A percentile compares a stretch with the other conserved stretches of the same genome.
Conservation (phyloP, 2,329 filamentous ascomycete species). For the Trichoderma arundinaceum region DNA sequence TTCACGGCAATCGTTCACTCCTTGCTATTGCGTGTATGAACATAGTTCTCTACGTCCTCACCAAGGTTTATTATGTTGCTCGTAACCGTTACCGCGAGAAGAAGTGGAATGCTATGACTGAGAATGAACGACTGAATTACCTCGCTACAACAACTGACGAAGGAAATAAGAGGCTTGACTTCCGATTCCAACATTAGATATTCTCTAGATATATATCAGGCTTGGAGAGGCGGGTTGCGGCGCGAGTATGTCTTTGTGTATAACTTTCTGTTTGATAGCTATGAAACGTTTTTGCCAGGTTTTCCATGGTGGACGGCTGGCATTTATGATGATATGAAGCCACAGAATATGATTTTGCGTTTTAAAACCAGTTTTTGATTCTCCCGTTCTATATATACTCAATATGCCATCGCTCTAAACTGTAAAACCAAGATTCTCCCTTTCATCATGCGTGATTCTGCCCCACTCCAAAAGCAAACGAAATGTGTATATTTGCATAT, state of each 20-base stretch:
- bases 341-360: not conserved
- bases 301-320: not conserved
- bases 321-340: not conserved
- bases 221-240: not conserved
- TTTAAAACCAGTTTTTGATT: not conserved
- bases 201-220: not conserved
- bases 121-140: constrained; percentile 56
- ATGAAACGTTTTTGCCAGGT: not conserved
- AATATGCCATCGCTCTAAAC: not conserved
- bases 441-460: constrained; percentile 62
- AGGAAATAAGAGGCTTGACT: constrained; percentile 61
- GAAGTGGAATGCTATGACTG: constrained; percentile 51
- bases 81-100: constrained; percentile 52
- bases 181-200: constrained; percentile 55
- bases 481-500: constrained; percentile 79
- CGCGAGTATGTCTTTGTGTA: not conserved
- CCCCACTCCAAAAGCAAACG: constrained; percentile 74
- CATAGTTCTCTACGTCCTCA: constrained; percentile 51
- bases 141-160: constrained; percentile 56
- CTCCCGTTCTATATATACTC: not conserved
- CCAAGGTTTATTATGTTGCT: constrained; percentile 56
- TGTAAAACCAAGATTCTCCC: constrained; percentile 46
- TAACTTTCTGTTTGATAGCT: not conserved
- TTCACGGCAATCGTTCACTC: constrained; percentile 56
- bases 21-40: constrained; percentile 55